Evolutionary conservation across 768 basidiomycete genomes (phyloP).

Genomic region (Kwoniella pini): DNA sequence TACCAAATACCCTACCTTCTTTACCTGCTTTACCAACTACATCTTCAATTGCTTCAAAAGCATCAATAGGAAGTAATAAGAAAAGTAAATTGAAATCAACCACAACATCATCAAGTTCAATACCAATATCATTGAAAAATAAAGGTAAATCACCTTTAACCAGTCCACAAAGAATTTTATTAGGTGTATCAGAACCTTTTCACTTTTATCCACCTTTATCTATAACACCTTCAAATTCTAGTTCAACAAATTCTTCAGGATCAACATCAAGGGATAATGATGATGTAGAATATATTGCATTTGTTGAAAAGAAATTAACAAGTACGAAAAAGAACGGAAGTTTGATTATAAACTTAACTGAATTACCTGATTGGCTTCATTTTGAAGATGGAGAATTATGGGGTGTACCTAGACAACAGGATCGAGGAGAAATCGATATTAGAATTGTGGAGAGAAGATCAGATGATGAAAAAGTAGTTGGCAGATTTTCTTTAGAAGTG

Average conservation of each 20-base stretch:
- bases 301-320: conserved; percentile 18
- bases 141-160: conserved; percentile 2
- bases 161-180: conserved; percentile 29
- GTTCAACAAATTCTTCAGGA: conserved; percentile 9
- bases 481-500: conserved; percentile 41
- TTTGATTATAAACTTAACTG: conserved; percentile 10
- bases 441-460: conserved; percentile 33
- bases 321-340: conserved; percentile 8
- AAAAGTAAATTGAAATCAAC: not conserved
- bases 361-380: conserved; percentile 46
- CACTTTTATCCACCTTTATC: conserved; percentile 38
- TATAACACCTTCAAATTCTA: conserved; percentile 21
- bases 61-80: not conserved
- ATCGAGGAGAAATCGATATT: conserved; percentile 36
- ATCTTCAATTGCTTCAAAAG: conserved; percentile 4
- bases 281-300: conserved; percentile 20
- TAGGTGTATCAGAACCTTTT: conserved; percentile 43
- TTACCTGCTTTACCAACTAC: conserved; percentile 32
- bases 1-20: conserved; percentile 33
- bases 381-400: conserved; percentile 51
- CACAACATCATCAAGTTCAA: conserved; percentile 5
- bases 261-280: conserved; percentile 20
- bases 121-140: not conserved
- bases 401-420: conserved; percentile 45
- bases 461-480: conserved; percentile 26